These are phyloP conservation scores for Leccinum rimulosum DNA, from an alignment of 768 basidiomycete species.

Conservation along the genomic window DNA sequence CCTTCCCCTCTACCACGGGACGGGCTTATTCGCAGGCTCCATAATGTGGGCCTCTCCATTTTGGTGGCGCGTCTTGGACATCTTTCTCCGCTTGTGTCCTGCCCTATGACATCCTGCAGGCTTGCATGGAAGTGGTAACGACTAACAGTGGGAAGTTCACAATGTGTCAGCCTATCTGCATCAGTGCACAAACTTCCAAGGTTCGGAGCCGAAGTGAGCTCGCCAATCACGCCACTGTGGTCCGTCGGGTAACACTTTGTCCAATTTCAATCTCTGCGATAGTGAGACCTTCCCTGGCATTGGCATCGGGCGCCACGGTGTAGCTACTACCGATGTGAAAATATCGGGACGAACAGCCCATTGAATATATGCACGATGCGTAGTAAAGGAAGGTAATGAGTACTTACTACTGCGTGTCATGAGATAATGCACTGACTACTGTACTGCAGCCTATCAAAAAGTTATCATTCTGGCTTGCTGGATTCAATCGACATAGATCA, in stretches of 20 bases:
- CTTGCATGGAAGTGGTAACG: too few relatives aligned
- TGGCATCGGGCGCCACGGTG: neutral
- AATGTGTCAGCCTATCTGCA: too few relatives aligned
- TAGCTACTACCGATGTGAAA: neutral
- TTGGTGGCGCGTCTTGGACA: too few relatives aligned
- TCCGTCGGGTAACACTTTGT: neutral
- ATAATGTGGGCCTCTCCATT: too few relatives aligned
- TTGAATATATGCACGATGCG: neutral
- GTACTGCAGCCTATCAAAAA: neutral
- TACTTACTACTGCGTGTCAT: neutral
- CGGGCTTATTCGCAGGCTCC: too few relatives aligned
- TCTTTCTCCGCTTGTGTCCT: too few relatives aligned
- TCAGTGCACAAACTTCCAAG: too few relatives aligned
- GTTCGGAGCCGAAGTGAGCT: neutral
- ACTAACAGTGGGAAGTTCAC: too few relatives aligned
- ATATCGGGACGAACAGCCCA: neutral
- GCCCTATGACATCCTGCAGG: too few relatives aligned
- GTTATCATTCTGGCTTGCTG: neutral
- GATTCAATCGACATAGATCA: neutral
- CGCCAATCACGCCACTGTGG: neutral
- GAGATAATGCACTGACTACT: neutral
- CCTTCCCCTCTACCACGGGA: too few relatives aligned
- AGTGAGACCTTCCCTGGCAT: neutral
- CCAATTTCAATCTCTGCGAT: neutral
- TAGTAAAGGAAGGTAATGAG: neutral